Evolutionary conservation across 2,329 filamentous ascomycete species (phyloP).

Genomic region (Chrysosporium queenslandicum): DNA sequence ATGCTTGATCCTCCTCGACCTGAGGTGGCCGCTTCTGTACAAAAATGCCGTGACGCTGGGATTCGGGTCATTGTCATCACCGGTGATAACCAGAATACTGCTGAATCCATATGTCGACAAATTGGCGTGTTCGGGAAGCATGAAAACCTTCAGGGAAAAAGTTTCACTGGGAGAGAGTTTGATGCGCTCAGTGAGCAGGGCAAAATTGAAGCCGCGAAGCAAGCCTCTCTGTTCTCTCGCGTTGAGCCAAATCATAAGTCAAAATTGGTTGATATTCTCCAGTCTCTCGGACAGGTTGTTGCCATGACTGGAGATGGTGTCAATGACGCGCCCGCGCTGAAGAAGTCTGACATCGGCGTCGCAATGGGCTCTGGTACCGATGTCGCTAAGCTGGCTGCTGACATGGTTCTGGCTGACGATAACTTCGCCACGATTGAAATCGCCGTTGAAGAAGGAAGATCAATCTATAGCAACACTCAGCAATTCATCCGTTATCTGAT

Average conservation of each 20-base stretch:
- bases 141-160: constrained; percentile 83
- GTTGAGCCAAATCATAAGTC: constrained; percentile 95
- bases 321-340: constrained; percentile 93
- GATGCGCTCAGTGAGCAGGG: constrained; percentile 70
- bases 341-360: constrained; percentile 97
- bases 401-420: constrained; percentile 97
- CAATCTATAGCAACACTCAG: constrained; percentile 99
- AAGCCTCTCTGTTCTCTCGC: constrained; percentile 84
- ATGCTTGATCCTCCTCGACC: constrained; percentile 96
- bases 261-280: constrained; percentile 92
- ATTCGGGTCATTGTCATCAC: constrained; percentile 98
- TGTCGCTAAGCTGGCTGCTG: constrained; percentile 88
- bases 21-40: constrained; percentile 77
- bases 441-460: constrained; percentile 91
- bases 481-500: constrained; percentile 99
- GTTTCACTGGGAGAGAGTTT: constrained; percentile 90
- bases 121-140: constrained; percentile 81
- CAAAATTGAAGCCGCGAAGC: constrained; percentile 73
- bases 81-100: constrained; percentile 94
- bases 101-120: constrained; percentile 92
- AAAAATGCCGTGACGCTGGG: constrained; percentile 81
- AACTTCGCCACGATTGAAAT: constrained; percentile 98
- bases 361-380: constrained; percentile 98
- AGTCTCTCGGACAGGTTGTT: constrained; percentile 85
- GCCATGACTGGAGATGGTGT: constrained; percentile 99